These are phyloP conservation scores for Triadica sebifera DNA, from an alignment of 345 rosid genomes.

Conservation along the genomic window DNA sequence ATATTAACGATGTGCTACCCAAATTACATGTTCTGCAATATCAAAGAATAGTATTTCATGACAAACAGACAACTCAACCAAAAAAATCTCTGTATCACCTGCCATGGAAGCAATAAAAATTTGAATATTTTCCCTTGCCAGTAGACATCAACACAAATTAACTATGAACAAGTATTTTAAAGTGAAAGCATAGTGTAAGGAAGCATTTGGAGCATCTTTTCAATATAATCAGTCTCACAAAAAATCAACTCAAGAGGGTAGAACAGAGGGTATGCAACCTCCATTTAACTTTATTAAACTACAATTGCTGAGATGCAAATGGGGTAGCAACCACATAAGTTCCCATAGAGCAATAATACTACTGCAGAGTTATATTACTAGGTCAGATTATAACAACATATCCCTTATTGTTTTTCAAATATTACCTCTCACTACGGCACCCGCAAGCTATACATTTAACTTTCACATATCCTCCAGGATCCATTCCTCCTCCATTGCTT, in stretches of 20 bases:
- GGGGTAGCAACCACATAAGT: neutral
- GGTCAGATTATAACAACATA: neutral
- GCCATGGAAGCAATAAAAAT: conserved; percentile 4
- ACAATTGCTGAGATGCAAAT: neutral
- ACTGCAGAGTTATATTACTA: no score
- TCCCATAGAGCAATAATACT: neutral
- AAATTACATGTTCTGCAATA: neutral
- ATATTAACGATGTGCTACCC: neutral
- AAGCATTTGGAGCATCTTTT: neutral
- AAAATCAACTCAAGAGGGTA: neutral
- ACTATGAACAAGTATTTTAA: neutral
- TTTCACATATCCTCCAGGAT: conserved; percentile 96
- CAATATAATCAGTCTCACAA: neutral
- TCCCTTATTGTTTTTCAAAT: neutral
- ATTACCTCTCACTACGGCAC: conserved; percentile 71
- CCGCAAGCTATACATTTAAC: conserved; percentile 93
- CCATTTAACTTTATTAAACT: neutral
- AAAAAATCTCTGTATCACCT: neutral
- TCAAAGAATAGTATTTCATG: neutral
- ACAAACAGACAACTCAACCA: neutral
- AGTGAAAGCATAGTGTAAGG: neutral
- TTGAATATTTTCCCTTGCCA: neutral
- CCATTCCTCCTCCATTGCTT: conserved; percentile 95
- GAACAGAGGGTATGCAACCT: neutral
- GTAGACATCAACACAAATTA: no score